Evolutionary conservation across 148 eudicot species (phyloP).

Genomic region (Diospyros lotus): DNA sequence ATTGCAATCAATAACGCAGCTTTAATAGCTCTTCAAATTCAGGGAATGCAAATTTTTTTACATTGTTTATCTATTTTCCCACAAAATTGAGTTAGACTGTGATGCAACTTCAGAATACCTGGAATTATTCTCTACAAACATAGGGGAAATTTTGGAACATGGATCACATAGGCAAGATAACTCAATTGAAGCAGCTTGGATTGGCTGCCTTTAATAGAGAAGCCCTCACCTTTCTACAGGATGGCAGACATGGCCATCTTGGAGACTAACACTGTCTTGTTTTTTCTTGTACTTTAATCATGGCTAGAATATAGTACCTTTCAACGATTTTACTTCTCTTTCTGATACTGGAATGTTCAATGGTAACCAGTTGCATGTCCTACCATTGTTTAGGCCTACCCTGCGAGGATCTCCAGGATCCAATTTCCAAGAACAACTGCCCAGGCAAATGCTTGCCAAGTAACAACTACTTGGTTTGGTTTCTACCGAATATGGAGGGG

Average conservation of each 20-base stretch:
- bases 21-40: no score
- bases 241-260: background rate
- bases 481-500: constrained; percentile 70
- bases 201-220: constrained; percentile 3
- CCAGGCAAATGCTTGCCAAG: constrained; percentile 61
- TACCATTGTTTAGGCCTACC: constrained; percentile 56
- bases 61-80: background rate
- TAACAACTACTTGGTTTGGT: constrained; percentile 97
- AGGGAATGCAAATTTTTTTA: background rate
- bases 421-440: constrained; percentile 55
- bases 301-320: background rate
- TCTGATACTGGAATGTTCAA: background rate
- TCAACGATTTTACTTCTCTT: background rate
- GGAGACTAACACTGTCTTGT: background rate
- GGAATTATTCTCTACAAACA: background rate
- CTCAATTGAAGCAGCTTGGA: background rate
- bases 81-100: background rate
- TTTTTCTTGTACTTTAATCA: background rate
- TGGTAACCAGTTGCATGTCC: constrained; percentile 18
- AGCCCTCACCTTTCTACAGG: background rate
- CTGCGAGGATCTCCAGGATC: constrained; percentile 39
- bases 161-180: background rate
- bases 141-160: background rate
- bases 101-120: background rate
- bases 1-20: background rate